A percentile compares a stretch with the other conserved stretches of the same genome.
phyloP scores from a whole-genome alignment of 116 monocot genomes.

The Phalaenopsis hybrid region DNA sequence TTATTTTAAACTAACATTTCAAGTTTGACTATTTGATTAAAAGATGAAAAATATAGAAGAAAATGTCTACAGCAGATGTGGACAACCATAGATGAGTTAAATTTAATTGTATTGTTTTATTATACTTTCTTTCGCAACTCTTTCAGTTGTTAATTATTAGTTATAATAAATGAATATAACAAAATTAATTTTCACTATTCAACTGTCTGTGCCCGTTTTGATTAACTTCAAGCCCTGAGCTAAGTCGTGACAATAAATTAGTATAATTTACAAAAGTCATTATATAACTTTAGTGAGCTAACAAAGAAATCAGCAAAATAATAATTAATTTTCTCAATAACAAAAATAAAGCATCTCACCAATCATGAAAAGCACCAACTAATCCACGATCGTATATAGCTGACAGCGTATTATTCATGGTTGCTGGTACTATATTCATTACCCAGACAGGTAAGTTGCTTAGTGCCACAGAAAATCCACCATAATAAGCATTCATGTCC shows the following conservation, averaged over 20 bases:
- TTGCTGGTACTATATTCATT: slow-evolving; percentile 90
- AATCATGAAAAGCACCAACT: slow-evolving; percentile 87
- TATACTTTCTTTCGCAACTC: too few species aligned
- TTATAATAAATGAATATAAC: too few species aligned
- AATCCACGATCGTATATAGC: slow-evolving; percentile 95
- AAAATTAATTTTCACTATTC: too few species aligned
- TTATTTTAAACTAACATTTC: too few species aligned
- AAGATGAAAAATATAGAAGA: too few species aligned
- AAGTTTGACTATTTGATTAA: too few species aligned
- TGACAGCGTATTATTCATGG: slow-evolving; percentile 59
- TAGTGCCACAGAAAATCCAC: slow-evolving; percentile 86
- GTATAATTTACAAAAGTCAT: not conserved
- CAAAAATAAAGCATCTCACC: slow-evolving; percentile 41
- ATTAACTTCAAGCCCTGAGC: too few species aligned
- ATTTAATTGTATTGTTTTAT: too few species aligned
- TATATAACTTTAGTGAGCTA: not conserved
- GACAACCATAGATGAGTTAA: too few species aligned
- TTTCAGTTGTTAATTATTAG: too few species aligned
- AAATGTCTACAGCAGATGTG: too few species aligned
- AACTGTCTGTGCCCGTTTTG: too few species aligned
- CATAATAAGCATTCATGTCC: slow-evolving; percentile 97
- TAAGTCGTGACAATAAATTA: not conserved
- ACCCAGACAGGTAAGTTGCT: slow-evolving; percentile 73
- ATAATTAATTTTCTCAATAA: not conserved
- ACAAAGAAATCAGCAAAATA: not conserved